These are phyloP conservation scores for Arachis stenosperma DNA, from an alignment of 306 rosid species.

Conservation along the genomic window DNA sequence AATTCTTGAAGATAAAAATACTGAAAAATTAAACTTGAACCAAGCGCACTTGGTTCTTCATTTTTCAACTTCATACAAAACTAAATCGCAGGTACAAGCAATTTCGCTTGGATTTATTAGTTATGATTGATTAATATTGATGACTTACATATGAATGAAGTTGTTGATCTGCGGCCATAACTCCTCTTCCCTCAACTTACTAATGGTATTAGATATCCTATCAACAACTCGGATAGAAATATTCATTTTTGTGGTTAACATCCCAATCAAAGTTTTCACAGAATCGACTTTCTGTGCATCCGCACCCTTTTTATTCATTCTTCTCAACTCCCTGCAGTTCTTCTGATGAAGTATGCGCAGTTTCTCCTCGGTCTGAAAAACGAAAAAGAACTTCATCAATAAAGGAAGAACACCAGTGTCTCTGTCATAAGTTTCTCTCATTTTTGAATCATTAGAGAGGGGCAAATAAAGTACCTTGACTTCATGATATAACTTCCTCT, in stretches of 20 bases:
- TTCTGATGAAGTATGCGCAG: constrained; percentile 65
- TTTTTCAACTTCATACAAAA: not conserved
- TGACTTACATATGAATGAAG: constrained; percentile 68
- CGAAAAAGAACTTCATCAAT: not conserved
- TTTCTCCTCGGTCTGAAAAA: constrained; percentile 73
- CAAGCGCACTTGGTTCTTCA: not conserved
- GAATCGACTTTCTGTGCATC: constrained; percentile 57
- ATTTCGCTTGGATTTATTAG: not conserved
- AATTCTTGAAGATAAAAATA: no score
- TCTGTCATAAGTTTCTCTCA: not conserved
- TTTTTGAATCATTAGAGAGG: not conserved
- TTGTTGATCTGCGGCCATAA: constrained; percentile 67
- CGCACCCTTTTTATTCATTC: constrained; percentile 45
- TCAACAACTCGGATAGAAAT: constrained; percentile 83
- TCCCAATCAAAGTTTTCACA: constrained; percentile 42
- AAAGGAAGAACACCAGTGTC: not conserved
- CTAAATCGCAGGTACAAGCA: not conserved
- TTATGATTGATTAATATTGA: not conserved
- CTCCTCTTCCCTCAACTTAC: constrained; percentile 77
- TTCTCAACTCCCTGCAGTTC: constrained; percentile 65
- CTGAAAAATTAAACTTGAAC: no score
- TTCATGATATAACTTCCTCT: constrained; percentile 79
- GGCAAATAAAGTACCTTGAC: constrained; percentile 60
- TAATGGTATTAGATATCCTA: constrained; percentile 66
- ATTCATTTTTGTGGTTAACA: constrained; percentile 62